phyloP scores from a whole-genome alignment of 495 filamentous ascomycete genomes.

The Xylaria longipes region DNA sequence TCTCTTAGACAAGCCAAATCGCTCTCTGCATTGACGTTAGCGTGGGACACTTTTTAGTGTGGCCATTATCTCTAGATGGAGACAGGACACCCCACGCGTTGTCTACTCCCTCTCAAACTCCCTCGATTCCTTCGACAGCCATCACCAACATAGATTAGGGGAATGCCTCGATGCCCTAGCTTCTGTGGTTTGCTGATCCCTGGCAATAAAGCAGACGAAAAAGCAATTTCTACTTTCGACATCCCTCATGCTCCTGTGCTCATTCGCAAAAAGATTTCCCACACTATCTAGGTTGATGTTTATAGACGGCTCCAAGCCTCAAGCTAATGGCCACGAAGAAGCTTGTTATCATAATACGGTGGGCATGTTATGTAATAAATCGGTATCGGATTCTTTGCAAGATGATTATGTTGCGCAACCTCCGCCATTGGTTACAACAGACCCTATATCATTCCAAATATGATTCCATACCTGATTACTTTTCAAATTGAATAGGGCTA shows the following conservation, averaged over 20 bases:
- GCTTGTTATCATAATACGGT: background rate
- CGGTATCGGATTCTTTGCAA: background rate
- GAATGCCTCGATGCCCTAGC: background rate
- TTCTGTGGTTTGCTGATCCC: background rate
- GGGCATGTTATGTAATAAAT: background rate
- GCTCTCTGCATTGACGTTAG: background rate
- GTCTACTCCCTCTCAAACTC: constrained; percentile 6
- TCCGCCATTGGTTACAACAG: background rate
- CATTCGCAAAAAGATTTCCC: background rate
- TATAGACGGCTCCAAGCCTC: background rate
- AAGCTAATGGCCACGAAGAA: background rate
- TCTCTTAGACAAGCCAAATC: background rate
- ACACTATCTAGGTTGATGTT: background rate
- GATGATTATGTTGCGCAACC: constrained; percentile 8
- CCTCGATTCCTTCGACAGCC: background rate
- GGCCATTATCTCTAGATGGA: background rate
- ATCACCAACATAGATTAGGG: background rate
- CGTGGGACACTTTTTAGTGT: background rate
- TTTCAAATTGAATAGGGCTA: constrained; percentile 10
- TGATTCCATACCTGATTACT: background rate
- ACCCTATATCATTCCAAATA: constrained; percentile 19
- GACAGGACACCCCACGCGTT: background rate
- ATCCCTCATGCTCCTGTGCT: background rate
- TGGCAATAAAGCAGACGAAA: background rate
- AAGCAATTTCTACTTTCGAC: background rate